phyloP scores from a whole-genome alignment of 805 yeast species.

The Ogataea allantospora region DNA sequence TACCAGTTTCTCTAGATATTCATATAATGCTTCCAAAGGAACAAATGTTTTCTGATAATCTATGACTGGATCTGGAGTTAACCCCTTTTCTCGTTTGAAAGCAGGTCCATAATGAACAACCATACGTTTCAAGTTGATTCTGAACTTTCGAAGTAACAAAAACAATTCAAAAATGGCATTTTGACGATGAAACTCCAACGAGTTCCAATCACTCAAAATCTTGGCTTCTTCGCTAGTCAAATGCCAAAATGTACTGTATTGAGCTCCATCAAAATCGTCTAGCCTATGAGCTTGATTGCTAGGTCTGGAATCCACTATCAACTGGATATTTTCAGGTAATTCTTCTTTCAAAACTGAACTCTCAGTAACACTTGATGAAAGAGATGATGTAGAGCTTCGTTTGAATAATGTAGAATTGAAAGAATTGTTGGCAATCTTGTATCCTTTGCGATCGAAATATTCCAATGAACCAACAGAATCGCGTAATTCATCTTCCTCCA shows the following conservation, averaged over 20 bases:
- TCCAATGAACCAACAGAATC: conserved; percentile 15
- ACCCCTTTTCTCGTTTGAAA: conserved; percentile 19
- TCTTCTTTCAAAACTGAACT: conserved; percentile 8
- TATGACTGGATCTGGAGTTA: conserved; percentile 18
- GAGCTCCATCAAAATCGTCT: conserved; percentile 24
- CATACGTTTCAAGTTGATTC: conserved; percentile 30
- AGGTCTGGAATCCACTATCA: conserved; percentile 31
- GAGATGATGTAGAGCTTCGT: conserved; percentile 6
- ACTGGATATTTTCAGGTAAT: conserved; percentile 24
- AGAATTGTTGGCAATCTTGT: conserved; percentile 11
- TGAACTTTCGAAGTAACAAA: conserved; percentile 24
- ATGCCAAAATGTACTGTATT: conserved; percentile 32
- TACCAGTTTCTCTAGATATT: conserved; percentile 28
- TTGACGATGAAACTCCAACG: conserved; percentile 29
- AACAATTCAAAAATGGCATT: conserved; percentile 32
- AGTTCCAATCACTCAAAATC: conserved; percentile 25
- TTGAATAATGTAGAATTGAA: conserved; percentile 3
- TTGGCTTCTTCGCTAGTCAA: conserved; percentile 25
- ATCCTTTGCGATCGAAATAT: conserved; percentile 11
- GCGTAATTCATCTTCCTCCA: conserved; percentile 16
- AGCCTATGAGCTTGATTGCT: conserved; percentile 21
- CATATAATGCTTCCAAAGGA: conserved; percentile 25
- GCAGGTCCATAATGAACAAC: conserved; percentile 29
- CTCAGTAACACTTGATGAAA: conserved; percentile 7
- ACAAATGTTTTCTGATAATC: conserved; percentile 32